Base-by-base conservation (phyloP, 2,329 filamentous ascomycete species). In the Aspergillaceae sp. region DNA sequence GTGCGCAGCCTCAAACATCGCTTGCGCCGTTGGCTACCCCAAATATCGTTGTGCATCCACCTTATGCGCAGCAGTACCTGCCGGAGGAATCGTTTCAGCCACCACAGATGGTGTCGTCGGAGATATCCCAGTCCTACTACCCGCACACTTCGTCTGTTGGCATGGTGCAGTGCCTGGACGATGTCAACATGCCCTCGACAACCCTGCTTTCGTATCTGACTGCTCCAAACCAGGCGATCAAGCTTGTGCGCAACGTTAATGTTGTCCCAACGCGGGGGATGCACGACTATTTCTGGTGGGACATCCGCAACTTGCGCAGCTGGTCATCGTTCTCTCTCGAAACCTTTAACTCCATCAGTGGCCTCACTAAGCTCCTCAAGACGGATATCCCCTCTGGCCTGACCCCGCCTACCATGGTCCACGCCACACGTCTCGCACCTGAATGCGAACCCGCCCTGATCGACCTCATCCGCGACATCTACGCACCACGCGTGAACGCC, bases 231-330 rank as follows among this genome's bases (percentile, higher is more conserved):
- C 89, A 90, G 19, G 83, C 87, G 26, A 85, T 90, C 11, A 84
- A 84, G 36, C 74, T 95, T 32, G 87, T 94, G 34, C 84, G 84
- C 60, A 86, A 84, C 55, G 79, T 91, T 55, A 86, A 84, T 49
- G 83, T 84, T 62, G 63, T 82, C 70, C 53, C 73, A 75, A 59
- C 79, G 74, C 52, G 86, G 81, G 64, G 82, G 76, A 59, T 78
- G 76, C 67, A 84, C 58, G 87, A 84, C 65, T 83, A 94, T 71
- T 95, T 91, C 67, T 97, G 91, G 91, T 96, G 88, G 86, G 91
- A 97, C 60, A 78, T 94, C 48, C 86, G 91, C 56, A 91, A 94
- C 63, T 75, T 96, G 54, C 82, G 87, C 51, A 78, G 82, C 51
- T 96, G 91, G 91, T 78, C 78, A 43, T 78, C 80, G 56, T 96